Conservation (phyloP, 2,329 filamentous ascomycete genomes). For the Colletotrichum sp. region DNA sequence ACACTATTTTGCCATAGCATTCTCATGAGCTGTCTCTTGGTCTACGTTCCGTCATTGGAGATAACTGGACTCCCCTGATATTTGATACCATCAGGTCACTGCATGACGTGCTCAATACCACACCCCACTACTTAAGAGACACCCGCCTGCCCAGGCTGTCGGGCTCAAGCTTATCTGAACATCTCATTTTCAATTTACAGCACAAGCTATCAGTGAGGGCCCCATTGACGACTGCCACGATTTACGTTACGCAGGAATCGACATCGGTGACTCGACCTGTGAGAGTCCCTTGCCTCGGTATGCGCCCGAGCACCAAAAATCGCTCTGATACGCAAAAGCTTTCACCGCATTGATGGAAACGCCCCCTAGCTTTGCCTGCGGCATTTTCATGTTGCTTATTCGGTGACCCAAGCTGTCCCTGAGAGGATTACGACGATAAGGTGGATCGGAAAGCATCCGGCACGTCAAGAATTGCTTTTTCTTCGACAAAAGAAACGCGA, state of each 20-base stretch:
- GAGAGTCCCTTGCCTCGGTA: background rate
- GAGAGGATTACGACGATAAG: background rate
- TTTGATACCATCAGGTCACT: background rate
- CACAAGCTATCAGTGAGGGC: too few species aligned
- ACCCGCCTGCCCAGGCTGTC: background rate
- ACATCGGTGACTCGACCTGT: background rate
- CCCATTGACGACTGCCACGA: background rate
- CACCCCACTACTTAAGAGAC: background rate
- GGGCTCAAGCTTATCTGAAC: background rate
- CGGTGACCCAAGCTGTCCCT: background rate
- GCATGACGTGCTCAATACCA: background rate
- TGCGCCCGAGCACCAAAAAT: background rate
- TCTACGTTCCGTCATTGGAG: background rate
- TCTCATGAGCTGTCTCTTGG: background rate
- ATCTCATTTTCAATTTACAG: background rate
- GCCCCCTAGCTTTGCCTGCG: background rate
- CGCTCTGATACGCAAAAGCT: background rate
- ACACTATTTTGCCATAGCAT: background rate
- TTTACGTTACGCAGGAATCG: background rate
- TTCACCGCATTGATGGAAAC: background rate
- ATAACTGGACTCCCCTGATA: background rate
- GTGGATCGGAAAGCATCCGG: background rate
- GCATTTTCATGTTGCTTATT: background rate
- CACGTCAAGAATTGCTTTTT: background rate
- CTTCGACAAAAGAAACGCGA: background rate